phyloP scores from a whole-genome alignment of 805 yeast species.

The Saccharomycopsis olivae region DNA sequence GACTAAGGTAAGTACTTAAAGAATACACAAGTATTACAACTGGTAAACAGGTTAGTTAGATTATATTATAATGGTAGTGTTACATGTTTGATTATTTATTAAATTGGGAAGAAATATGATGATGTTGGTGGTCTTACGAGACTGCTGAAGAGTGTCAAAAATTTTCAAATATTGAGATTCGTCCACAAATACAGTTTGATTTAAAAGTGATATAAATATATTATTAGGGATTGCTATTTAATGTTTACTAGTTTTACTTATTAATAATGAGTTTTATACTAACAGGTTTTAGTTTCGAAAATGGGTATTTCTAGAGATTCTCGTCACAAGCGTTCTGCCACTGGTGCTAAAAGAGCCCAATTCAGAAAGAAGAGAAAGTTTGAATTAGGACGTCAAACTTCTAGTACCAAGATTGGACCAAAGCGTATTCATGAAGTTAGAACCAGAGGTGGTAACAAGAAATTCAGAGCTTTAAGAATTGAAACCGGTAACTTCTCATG shows the following conservation, averaged over 20 bases:
- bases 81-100: too few species aligned
- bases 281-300: constrained; percentile 27
- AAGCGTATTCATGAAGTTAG: constrained; percentile 99
- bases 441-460: constrained; percentile 99
- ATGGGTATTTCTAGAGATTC: constrained; percentile 99
- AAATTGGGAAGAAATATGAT: too few species aligned
- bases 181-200: background rate
- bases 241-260: background rate
- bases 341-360: constrained; percentile 99
- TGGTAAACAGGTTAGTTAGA: too few species aligned
- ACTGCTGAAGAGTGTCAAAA: too few species aligned
- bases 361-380: constrained; percentile 99
- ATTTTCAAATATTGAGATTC: background rate
- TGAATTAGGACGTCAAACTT: constrained; percentile 99
- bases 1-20: too few species aligned
- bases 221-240: background rate
- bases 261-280: too few species aligned
- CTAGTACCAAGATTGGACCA: constrained; percentile 98
- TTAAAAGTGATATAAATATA: too few species aligned
- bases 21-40: too few species aligned
- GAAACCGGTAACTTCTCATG: constrained; percentile 99
- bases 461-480: constrained; percentile 99
- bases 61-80: too few species aligned
- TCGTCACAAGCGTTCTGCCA: constrained; percentile 99
- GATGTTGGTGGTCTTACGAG: too few species aligned